Base-by-base conservation (phyloP, 2,329 filamentous ascomycete genomes). In the Claviceps humidiphila region DNA sequence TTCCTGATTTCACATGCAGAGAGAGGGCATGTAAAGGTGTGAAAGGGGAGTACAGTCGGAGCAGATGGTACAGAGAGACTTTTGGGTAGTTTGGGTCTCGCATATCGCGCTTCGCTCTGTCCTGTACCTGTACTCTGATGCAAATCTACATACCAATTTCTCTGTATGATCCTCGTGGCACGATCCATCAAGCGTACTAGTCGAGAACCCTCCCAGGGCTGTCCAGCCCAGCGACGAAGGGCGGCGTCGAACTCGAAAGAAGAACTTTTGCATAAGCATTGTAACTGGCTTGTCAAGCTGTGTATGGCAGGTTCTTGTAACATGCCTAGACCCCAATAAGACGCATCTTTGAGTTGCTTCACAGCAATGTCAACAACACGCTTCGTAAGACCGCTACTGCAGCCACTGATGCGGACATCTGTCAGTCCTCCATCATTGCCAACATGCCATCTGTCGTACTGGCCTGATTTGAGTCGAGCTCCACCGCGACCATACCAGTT, bases 21-120 rank as follows among this genome's bases (percentile, higher is more conserved):
- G 58, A 98, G 74, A 0, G 93, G 93, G 58, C 87, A 95, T 1
- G 93, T 98, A 63, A 98, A 98, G 0, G 93, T 97, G 66, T 98
- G 93, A 63, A 98, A 98, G 0, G 93, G 93, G 1, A 98, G 75
- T 1, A 98, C 90, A 0, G 93, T 98, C 2, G 93, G 93, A 5
- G 93, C 91, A 34, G 87, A 82, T 4, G 93, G 93, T 9, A 95
- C 78, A 1, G 85, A 78, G 37, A 98, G 73, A 43, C 76, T 77
- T 3, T 75, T 68, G 4, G 91, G 93, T 11, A 95, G 72, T 54
- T 81, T 82, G 11, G 88, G 87, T 50, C 93, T 76, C 38, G 72
- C 70, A 65, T 96, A 96, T 11, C 74, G 74, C 6, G 70, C 50
- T 5, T 48, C 59, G 4, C 80, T 76, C 52, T 80, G 74, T 57